phyloP scores from a whole-genome alignment of 768 basidiomycete genomes.

The Trametes maxima region DNA sequence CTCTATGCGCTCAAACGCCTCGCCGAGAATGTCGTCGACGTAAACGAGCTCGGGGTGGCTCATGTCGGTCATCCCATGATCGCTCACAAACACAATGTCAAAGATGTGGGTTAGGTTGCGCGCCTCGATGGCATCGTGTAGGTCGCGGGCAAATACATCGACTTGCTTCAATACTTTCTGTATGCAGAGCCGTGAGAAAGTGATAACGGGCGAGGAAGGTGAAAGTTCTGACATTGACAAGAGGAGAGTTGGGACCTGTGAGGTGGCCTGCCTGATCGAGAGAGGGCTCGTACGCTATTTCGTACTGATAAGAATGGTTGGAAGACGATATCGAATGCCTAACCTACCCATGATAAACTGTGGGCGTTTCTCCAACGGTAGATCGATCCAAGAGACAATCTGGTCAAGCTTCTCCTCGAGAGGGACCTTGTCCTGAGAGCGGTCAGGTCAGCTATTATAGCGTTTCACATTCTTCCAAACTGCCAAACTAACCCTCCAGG shows the following conservation, averaged over 20 bases:
- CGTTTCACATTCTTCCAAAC: neutral
- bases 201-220: too few relatives aligned
- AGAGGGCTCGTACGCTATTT: conserved; percentile 77
- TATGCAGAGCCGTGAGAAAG: neutral
- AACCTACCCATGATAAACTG: conserved; percentile 69
- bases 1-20: conserved; percentile 58
- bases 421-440: conserved; percentile 55
- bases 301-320: neutral
- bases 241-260: conserved; percentile 65
- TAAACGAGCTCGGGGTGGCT: conserved; percentile 72
- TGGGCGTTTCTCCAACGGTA: conserved; percentile 70
- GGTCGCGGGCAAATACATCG: conserved; percentile 71
- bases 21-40: conserved; percentile 79
- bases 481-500: conserved; percentile 59
- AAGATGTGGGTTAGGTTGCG: conserved; percentile 84
- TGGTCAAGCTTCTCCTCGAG: conserved; percentile 73
- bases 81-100: conserved; percentile 87
- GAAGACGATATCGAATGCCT: conserved; percentile 21
- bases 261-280: conserved; percentile 84
- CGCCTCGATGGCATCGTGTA: conserved; percentile 61
- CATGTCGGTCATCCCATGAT: conserved; percentile 94
- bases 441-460: neutral
- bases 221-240: conserved; percentile 61
- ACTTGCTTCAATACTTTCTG: conserved; percentile 67
- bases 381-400: conserved; percentile 80